A percentile compares a stretch with the other conserved stretches of the same genome.
Evolutionary conservation across 2,329 filamentous ascomycete genomes (phyloP).

Genomic region (Fusarium sp.): DNA sequence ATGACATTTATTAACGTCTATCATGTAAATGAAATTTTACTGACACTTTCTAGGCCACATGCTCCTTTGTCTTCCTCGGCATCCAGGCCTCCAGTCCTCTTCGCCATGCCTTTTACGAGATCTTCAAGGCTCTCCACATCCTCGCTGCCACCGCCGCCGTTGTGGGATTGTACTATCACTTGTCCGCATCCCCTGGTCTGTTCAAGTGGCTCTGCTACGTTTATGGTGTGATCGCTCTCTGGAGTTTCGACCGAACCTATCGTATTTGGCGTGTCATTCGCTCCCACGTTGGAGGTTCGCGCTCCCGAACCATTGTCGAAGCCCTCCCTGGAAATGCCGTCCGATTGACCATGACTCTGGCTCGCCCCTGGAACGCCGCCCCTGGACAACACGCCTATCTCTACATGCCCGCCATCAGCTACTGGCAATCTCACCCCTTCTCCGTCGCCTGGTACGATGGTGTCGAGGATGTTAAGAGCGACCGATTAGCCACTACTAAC

Average conservation of each 20-base stretch:
- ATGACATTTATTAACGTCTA: background rate
- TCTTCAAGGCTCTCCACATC: conserved; percentile 79
- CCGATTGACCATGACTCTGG: conserved; percentile 77
- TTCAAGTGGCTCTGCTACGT: conserved; percentile 64
- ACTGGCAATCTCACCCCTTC: conserved; percentile 82
- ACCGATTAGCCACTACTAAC: conserved; percentile 68
- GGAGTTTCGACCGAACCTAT: conserved; percentile 70
- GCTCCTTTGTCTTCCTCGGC: conserved; percentile 69
- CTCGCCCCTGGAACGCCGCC: conserved; percentile 79
- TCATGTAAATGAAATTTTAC: background rate
- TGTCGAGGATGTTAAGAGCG: conserved; percentile 58
- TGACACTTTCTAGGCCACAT: conserved; percentile 58
- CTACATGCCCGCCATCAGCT: conserved; percentile 77
- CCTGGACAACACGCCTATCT: conserved; percentile 84
- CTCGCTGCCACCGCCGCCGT: conserved; percentile 67
- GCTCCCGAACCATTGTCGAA: conserved; percentile 76
- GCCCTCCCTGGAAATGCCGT: conserved; percentile 80
- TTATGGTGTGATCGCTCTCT: conserved; percentile 71
- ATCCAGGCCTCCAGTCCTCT: conserved; percentile 77
- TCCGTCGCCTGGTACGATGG: conserved; percentile 82
- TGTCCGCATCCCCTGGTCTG: conserved; percentile 57
- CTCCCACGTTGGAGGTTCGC: conserved; percentile 73
- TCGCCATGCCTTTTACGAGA: conserved; percentile 82
- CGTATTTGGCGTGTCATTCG: conserved; percentile 70
- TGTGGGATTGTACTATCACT: conserved; percentile 74